A percentile compares a stretch with the other conserved stretches of the same genome.
phyloP scores from a whole-genome alignment of 768 basidiomycete species.

The Trametes meyenii region DNA sequence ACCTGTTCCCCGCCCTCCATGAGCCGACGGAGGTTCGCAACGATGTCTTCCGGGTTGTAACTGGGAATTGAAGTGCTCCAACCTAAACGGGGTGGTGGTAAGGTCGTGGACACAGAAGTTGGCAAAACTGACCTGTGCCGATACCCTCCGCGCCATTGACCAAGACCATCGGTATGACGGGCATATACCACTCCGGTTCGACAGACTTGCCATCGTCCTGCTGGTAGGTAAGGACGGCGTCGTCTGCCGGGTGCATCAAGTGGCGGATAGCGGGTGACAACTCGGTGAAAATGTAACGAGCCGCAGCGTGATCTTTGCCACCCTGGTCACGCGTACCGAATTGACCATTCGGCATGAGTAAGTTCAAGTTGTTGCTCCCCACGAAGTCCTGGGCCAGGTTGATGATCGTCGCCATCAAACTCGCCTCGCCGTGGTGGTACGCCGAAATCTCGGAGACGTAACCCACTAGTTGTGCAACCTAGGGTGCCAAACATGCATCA shows the following conservation, averaged over 20 bases:
- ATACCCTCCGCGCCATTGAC: constrained; percentile 97
- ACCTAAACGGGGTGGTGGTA: constrained; percentile 47
- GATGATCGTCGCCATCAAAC: constrained; percentile 87
- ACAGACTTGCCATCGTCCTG: constrained; percentile 81
- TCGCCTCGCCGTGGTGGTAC: constrained; percentile 95
- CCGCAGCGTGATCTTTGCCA: constrained; percentile 95
- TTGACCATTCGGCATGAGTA: constrained; percentile 88
- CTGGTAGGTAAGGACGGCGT: constrained; percentile 79
- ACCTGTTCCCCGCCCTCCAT: constrained; percentile 85
- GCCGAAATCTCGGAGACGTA: constrained; percentile 93
- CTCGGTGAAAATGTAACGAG: constrained; percentile 94
- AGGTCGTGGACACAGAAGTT: neutral
- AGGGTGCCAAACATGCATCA: neutral
- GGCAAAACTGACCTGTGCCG: constrained; percentile 72
- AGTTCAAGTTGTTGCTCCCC: constrained; percentile 93
- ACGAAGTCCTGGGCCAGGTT: constrained; percentile 93
- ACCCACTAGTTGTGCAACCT: constrained; percentile 95
- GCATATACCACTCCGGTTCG: constrained; percentile 95
- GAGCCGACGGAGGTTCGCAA: constrained; percentile 81
- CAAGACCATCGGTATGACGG: constrained; percentile 83
- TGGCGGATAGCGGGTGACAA: constrained; percentile 72
- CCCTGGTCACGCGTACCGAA: constrained; percentile 93
- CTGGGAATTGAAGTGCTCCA: constrained; percentile 95
- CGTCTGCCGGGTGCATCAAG: constrained; percentile 83
- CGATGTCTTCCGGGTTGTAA: constrained; percentile 91